Percentiles rank a stretch among this genome's conserved stretches.
These are phyloP conservation scores for Zasmidium citrigriseum DNA, from an alignment of 2,329 filamentous ascomycete genomes.

Conservation along the genomic window DNA sequence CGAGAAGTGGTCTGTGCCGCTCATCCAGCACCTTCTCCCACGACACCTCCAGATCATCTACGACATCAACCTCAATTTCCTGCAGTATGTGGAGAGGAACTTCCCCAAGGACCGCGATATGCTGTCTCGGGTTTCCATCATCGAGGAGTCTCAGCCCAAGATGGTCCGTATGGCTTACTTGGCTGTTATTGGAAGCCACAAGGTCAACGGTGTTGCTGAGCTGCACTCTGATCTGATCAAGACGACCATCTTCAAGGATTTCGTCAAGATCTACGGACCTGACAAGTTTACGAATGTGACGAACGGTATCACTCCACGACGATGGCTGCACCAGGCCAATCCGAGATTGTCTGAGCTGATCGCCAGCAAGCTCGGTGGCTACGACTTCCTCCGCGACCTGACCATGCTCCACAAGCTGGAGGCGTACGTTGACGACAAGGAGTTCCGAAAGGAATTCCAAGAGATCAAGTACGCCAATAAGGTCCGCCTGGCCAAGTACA, in stretches of 20 bases:
- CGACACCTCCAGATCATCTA: constrained; percentile 97
- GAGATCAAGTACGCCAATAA: constrained; percentile 98
- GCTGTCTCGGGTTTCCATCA: constrained; percentile 86
- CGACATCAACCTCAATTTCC: constrained; percentile 93
- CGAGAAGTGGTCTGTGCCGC: constrained; percentile 96
- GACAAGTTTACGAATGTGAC: constrained; percentile 99
- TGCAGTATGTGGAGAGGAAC: constrained; percentile 84
- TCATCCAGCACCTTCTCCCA: constrained; percentile 89
- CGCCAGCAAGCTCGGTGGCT: constrained; percentile 79
- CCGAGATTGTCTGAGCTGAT: constrained; percentile 89
- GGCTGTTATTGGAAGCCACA: constrained; percentile 95
- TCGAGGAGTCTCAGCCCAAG: constrained; percentile 94
- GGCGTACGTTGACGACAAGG: constrained; percentile 77
- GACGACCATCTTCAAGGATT: constrained; percentile 99
- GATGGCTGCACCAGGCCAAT: constrained; percentile 98
- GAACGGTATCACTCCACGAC: constrained; percentile 92
- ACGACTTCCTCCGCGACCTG: constrained; percentile 87
- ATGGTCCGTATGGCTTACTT: constrained; percentile 98
- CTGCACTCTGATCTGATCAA: constrained; percentile 97
- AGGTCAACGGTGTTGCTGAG: constrained; percentile 98
- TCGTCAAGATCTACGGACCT: constrained; percentile 88
- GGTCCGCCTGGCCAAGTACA: constrained; percentile 84
- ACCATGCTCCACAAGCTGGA: constrained; percentile 85
- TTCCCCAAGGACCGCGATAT: constrained; percentile 91
- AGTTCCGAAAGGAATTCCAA: constrained; percentile 90